Evolutionary conservation across 2,329 filamentous ascomycete species (phyloP).

Genomic region (Pseudogymnoascus sp.): DNA sequence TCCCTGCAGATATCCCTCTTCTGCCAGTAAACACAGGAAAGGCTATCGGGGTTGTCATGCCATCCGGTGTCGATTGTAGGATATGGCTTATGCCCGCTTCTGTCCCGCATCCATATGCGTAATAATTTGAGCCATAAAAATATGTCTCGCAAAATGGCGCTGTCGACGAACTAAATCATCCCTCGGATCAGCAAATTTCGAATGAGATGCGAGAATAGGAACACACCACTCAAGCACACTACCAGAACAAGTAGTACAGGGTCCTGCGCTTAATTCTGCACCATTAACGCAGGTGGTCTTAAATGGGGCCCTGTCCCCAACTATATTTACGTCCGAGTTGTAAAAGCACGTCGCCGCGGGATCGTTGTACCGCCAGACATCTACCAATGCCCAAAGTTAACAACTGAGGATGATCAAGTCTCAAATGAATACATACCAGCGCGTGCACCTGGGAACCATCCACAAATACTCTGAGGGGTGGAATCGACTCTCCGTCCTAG

Average conservation of each 20-base stretch:
- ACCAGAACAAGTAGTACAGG: not conserved
- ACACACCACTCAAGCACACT: not conserved
- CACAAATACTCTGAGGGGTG: not conserved
- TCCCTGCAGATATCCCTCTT: not conserved
- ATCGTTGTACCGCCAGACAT: not conserved
- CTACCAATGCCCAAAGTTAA: too few relatives aligned
- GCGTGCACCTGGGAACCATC: not conserved
- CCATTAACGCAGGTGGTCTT: not conserved
- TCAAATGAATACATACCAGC: too few relatives aligned
- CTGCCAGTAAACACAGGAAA: not conserved
- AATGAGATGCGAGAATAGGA: not conserved
- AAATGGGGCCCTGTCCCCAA: not conserved
- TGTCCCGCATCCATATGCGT: not conserved
- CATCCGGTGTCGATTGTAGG: not conserved
- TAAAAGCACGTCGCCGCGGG: too few relatives aligned
- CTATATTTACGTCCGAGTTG: not conserved
- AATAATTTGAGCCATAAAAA: too few relatives aligned
- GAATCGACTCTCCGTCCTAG: not conserved
- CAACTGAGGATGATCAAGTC: too few relatives aligned
- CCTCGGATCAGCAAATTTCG: not conserved
- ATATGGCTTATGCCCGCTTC: not conserved
- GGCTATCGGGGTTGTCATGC: not conserved
- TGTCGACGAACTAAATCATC: not conserved
- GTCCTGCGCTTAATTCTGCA: not conserved
- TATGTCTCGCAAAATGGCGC: not conserved